Evolutionary conservation across 139 green algal genomes (phyloP).

Genomic region (Tetradesmus obliquus): DNA sequence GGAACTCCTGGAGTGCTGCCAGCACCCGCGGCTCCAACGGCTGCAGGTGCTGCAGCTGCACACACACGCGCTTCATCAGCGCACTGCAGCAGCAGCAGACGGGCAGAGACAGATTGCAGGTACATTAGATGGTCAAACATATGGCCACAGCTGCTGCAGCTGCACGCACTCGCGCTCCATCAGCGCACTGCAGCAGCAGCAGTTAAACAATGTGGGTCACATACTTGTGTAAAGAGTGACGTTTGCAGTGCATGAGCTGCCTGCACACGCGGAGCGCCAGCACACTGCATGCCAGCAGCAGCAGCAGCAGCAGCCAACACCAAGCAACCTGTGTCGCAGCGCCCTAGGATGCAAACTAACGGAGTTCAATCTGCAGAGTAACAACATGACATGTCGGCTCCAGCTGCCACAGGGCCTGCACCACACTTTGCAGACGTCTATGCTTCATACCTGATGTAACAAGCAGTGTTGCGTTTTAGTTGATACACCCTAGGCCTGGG

Average conservation of each 20-base stretch:
- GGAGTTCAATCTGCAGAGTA: too few species aligned
- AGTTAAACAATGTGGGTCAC: background rate
- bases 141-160: background rate
- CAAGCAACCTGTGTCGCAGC: too few species aligned
- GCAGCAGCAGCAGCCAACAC: background rate
- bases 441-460: too few species aligned
- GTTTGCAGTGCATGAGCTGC: background rate
- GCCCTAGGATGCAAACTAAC: too few species aligned
- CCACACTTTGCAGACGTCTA: too few species aligned
- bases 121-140: too few species aligned
- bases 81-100: background rate
- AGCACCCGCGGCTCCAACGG: background rate
- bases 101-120: background rate
- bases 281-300: background rate
- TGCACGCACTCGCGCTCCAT: background rate
- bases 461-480: too few species aligned
- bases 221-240: background rate
- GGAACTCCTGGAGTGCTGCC: slow-evolving; percentile 16
- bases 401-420: too few species aligned
- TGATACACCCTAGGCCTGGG: too few species aligned
- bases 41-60: slow-evolving; percentile 21
- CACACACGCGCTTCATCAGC: slow-evolving; percentile 15
- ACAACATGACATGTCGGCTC: too few species aligned
- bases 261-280: background rate
- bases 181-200: background rate